Percentiles rank a stretch among this genome's conserved stretches.
phyloP scores from a whole-genome alignment of 495 filamentous ascomycete species.

The Talaromyces trachyspermus region DNA sequence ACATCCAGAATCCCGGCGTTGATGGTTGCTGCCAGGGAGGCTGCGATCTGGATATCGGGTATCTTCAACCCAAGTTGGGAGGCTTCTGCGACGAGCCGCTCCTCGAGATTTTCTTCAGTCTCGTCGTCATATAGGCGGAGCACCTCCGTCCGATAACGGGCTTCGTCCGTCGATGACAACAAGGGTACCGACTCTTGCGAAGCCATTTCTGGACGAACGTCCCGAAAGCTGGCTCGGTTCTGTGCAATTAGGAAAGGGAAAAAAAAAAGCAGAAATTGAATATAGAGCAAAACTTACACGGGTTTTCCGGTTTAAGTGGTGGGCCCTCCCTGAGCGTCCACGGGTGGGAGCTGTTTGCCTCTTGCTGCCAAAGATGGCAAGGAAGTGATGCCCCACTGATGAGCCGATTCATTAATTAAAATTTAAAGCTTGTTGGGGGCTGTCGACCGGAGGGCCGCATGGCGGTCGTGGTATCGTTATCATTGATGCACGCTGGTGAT shows the following conservation, averaged over 20 bases:
- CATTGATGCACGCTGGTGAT: no score
- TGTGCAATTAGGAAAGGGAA: neutral
- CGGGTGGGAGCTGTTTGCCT: neutral
- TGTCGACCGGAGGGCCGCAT: neutral
- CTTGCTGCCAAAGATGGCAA: constrained; percentile 3
- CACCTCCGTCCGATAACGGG: constrained; percentile 33
- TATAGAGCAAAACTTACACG: neutral
- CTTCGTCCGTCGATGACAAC: constrained; percentile 22
- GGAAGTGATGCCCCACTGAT: neutral
- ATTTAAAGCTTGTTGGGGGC: neutral
- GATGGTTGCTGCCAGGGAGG: constrained; percentile 34
- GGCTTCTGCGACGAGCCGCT: constrained; percentile 32
- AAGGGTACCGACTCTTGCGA: neutral
- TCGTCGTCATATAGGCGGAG: constrained; percentile 28
- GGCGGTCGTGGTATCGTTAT: no score
- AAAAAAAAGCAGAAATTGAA: neutral
- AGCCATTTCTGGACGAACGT: constrained; percentile 6
- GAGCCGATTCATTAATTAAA: neutral
- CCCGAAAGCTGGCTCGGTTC: neutral
- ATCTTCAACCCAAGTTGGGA: constrained; percentile 31
- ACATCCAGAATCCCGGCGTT: constrained; percentile 33
- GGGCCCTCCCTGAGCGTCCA: neutral
- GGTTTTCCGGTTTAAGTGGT: neutral
- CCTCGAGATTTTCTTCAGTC: constrained; percentile 28
- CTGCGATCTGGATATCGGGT: constrained; percentile 30